These are phyloP conservation scores for Eimeria mitis DNA, from an alignment of 169 alveolate species.

Conservation along the genomic window DNA sequence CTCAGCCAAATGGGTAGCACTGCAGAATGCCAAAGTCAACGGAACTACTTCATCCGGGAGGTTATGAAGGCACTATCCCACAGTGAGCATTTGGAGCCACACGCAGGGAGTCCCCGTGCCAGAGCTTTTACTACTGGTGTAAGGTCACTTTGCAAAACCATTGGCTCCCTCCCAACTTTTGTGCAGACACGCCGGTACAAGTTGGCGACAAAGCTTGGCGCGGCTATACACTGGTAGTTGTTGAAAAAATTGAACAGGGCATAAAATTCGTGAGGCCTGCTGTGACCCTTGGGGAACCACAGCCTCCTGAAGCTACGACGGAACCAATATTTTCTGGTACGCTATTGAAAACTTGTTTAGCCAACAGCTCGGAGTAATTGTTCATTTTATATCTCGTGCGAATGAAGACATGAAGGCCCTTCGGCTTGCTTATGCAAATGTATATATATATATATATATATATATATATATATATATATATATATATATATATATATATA, in stretches of 20 bases:
- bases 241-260: background rate
- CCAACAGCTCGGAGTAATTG: background rate
- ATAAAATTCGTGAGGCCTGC: conserved; percentile 29
- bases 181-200: conserved; percentile 22
- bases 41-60: conserved; percentile 7
- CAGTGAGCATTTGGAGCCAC: conserved; percentile 35
- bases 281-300: background rate
- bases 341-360: background rate
- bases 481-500: background rate
- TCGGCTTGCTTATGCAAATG: background rate
- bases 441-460: too few species aligned
- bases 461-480: too few species aligned
- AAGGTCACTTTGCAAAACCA: background rate
- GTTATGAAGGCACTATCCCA: conserved; percentile 41
- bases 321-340: conserved; percentile 38
- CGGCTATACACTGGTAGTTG: conserved; percentile 10
- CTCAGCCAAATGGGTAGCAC: background rate
- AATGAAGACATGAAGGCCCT: background rate
- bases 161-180: background rate
- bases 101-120: background rate
- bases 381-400: background rate
- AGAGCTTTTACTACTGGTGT: background rate
- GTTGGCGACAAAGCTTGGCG: conserved; percentile 46
- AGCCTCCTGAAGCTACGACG: conserved; percentile 32
- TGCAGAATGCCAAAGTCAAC: conserved; percentile 18